Base-by-base conservation (phyloP, 176 grass and related monocot genomes). In the Carex pumila region DNA sequence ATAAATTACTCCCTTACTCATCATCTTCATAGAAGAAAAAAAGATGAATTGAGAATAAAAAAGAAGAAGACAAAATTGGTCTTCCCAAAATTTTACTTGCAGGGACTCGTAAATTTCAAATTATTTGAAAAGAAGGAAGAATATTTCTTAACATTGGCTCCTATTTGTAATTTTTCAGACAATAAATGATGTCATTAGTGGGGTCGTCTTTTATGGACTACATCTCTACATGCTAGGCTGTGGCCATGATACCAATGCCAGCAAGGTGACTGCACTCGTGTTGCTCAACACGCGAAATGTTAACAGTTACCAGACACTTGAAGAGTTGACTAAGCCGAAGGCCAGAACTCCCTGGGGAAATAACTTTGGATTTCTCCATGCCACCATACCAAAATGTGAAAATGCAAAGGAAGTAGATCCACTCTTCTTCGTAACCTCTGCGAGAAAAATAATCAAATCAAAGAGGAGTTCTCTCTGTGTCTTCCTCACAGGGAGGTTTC, bases 281-380 rank as follows among this genome's bases (percentile, higher is more conserved):
- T 17, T 85, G 34, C 82, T 89, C 15, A 89, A 89, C 83, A 85
- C 83, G 0, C 67, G 87, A 43, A 39, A 25, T 59, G 12, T 85
- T 53, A 53, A 6, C 4, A 58, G 55, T 75, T 89, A 85, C 66
- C 87, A 75, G 61, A 54, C 61, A 12, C n/a, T 50, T 12, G 11
- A 85, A 61, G 83, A 85, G 37, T 67, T 89, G 83, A 65, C 75
- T 3, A 82, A 76, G 71, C 83, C 87, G 9, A 69, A 81, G 34
- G 52, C 87, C 7, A 81, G 9, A 29, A 39, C 37, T 25, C 76
- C 75, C 17, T 89, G 87, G 87, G 87, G 87, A 56, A 89, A 89
- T 18, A 68, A 82, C 31, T 89, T 89, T 22, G 87, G 75, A 6
- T 89, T 89, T 66, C 32, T 89, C n/a, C 87, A 89, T 81, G 64